phyloP scores from a whole-genome alignment of 2,329 filamentous ascomycete genomes.

The Aspergillus luchuensis region DNA sequence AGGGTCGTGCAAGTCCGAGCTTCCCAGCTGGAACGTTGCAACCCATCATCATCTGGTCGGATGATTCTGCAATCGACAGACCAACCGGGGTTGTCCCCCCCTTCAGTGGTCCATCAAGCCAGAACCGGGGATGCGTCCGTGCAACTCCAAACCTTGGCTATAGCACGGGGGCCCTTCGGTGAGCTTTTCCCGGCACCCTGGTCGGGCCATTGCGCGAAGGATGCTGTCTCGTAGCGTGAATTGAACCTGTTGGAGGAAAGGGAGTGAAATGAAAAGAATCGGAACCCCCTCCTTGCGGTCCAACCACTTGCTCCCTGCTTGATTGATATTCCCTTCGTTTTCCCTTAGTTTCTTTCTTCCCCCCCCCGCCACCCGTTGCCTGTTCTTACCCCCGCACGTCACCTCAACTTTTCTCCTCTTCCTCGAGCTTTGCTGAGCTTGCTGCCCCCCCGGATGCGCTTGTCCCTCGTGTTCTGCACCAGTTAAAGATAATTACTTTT shows the following conservation, averaged over 20 bases:
- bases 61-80: conserved; percentile 16
- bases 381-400: conserved; percentile 7
- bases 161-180: background rate
- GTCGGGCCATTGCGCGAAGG: background rate
- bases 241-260: background rate
- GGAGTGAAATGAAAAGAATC: background rate
- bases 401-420: background rate
- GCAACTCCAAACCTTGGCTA: conserved; percentile 9
- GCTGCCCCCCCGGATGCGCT: too few species aligned
- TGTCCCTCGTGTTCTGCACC: background rate
- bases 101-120: background rate
- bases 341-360: background rate
- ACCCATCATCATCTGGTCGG: conserved; percentile 17
- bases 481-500: background rate
- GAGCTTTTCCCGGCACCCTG: background rate
- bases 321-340: background rate
- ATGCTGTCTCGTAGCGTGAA: background rate
- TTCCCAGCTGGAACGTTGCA: conserved; percentile 3
- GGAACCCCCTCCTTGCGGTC: conserved; percentile 2
- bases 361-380: conserved; percentile 3
- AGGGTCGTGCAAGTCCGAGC: background rate
- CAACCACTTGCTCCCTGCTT: background rate
- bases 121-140: conserved; percentile 14
- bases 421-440: background rate
- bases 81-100: conserved; percentile 12